Evolutionary conservation across 1,284 basidiomycete genomes (phyloP), one percentile per base, ranked within the genome.

Genomic region (Boletellus deceptivus): DNA sequence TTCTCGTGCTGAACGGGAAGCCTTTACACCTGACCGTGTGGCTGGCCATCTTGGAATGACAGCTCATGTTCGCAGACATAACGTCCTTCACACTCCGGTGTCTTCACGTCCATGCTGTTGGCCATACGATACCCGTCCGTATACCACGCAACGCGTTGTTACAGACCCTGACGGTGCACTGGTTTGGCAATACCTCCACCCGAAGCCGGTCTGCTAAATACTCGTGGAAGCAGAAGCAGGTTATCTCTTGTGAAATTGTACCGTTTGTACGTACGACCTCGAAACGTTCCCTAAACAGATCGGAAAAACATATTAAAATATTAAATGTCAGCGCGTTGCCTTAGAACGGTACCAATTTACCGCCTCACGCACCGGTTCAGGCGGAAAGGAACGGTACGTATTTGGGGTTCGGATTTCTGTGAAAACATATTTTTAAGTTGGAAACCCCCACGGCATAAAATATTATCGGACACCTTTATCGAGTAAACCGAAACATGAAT

Each of bases 401-500:
- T 29, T 42, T 39, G 8, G 22, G 22, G 22, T 9, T 24, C 7
- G 29, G 29, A 14, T 13, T 31, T 31, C 29, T 31, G 29, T 31
- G 13, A 10, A 31, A 31, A 31, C 29, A 14, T 27, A 27, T 27
- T 27, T 27, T 31, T 33, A 16, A 33, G 29, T 29, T 14, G 18
- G 16, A 22, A 43, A 43, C 31, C 29, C 17, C 10, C 25, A 27
- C 25, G 25, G 25, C 25, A 3, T 14, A 31, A 31, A 31, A 31
- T 31, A 31, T 31, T 55, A 50, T 59, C 56, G 40, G 55, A 60
- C 49, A 49, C 46, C 45, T 50, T 10, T 17, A 22, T 49, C 18
- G 24, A 31, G 29, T 31, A 8, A 13, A 38, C 38, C 6, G n/a
- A 49, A 46, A 48, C 31, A 36, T 13, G 37, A 29, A 41, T 45